Conservation (phyloP, 2,329 filamentous ascomycete genomes). For the Colletotrichum eleusines region DNA sequence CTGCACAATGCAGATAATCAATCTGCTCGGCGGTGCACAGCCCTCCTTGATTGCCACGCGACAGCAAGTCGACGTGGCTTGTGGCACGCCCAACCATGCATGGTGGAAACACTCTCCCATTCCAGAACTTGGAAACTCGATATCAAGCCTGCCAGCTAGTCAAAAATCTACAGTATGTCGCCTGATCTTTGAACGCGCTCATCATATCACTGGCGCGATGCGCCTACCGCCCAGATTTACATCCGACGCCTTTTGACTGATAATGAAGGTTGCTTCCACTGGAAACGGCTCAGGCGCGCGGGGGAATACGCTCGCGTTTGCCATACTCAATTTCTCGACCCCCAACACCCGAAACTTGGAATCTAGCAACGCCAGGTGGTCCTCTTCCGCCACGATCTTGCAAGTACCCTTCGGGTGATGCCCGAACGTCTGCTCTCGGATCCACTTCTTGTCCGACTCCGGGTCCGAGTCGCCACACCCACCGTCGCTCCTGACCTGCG, state of each 20-base stretch:
- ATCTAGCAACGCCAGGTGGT: conserved; percentile 66
- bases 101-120: conserved; percentile 17
- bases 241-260: conserved; percentile 67
- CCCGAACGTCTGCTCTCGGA: conserved; percentile 59
- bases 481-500: conserved; percentile 39
- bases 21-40: neutral
- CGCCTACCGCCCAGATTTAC: conserved; percentile 54
- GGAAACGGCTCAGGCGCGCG: conserved; percentile 59
- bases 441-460: conserved; percentile 56
- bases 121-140: neutral
- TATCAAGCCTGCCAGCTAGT: neutral
- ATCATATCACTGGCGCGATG: neutral
- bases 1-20: neutral
- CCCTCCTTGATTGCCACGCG: conserved; percentile 18
- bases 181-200: neutral
- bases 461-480: conserved; percentile 48
- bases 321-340: conserved; percentile 67
- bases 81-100: conserved; percentile 23
- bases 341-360: conserved; percentile 68
- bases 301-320: conserved; percentile 70
- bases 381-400: conserved; percentile 66
- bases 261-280: conserved; percentile 60
- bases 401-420: conserved; percentile 70
- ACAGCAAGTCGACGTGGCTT: conserved; percentile 33
- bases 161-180: conserved; percentile 19